Evolutionary conservation across 2,329 filamentous ascomycete genomes (phyloP), one percentile per base, ranked within the genome.

Genomic region (Aspergillus udagawae): DNA sequence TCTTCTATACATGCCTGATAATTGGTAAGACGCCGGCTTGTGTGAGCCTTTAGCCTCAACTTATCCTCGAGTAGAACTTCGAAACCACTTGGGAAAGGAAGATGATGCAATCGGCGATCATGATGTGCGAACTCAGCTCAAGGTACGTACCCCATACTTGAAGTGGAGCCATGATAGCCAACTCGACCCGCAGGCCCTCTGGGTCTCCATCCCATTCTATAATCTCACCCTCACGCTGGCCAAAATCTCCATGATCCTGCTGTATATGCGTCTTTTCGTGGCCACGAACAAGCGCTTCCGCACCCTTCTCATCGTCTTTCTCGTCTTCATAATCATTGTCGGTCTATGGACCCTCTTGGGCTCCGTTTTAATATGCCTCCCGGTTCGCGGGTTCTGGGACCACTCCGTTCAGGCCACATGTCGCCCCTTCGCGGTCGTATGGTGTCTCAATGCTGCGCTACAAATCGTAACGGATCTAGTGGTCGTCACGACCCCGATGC

Each of bases 171-270:
- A 47, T 17, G 3, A 27, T 59, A 12, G 38, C 49, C n/a, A 25
- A 56, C 45, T n/a, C 17, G 1, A 5, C 6, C 1, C 12, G 23
- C 28, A 72, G 69, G 65, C 63, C 21, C 63, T 73, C 28, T 72
- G 65, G 63, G 53, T 68, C n/a, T 66, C 69, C 1, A 56, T 74
- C n/a, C 68, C 71, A 12, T 63, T 73, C 32, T 75, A 75, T 60
- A 74, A 74, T 47, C 52, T 70, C 21, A 59, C 64, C 5, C 57
- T 75, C 4, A 62, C 67, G 38, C 51, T 74, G 1, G 60, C 69
- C 54, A 75, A 75, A 51, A 47, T 69, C 14, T 74, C 73, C 4
- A 63, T 69, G 27, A 48, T 70, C 1, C 48, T 68, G n/a, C 63
- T 74, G 41, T 73, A 67, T 56, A 38, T 63, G 38, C 69, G 72